Evolutionary conservation across 1,284 basidiomycete species (phyloP), one percentile per base, ranked within the genome.

Genomic region (Puccinia brachypodii): DNA sequence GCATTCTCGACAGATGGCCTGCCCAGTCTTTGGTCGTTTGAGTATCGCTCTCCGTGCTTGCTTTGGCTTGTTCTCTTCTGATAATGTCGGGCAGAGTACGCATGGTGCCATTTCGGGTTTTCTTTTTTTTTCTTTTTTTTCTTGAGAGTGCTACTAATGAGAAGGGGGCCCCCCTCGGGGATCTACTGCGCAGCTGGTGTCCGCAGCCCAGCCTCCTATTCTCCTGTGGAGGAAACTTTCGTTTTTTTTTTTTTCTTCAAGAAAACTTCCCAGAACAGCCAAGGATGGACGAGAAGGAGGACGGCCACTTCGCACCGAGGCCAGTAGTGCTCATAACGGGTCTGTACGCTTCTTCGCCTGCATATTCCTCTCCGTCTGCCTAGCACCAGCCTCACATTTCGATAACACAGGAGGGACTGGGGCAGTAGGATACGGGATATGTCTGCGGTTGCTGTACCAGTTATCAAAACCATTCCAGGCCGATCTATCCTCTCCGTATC

Each of bases 1-100:
- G 82, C 85, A 86, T 58, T 82, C 81, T 44, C 84, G 83, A 89
- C 96, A 99, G 84, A 98, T 95, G 86, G 95, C 93, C 86, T 98
- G 96, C 0, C 95, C 95, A 0, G 96, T 99, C 87, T 99, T 99
- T 13, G 96, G 96, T 28, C 96, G 89, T 85, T 94, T 96, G 56
- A 99, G 88, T 83, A 98, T 95, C 0, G 96, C 94, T 76, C 92
- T 58, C 25, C 78, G 53, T 60, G 78, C 56, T 40, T 1, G 3
- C n/a, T 33, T 53, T 2, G 69, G 69, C 40, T 28, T 60, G 22
- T 58, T 9, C 13, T 50, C 19, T 6, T 16, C 4, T 44, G 53
- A n/a, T 19, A 62, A 28, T 3, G 25, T 81, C 42, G 31, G 13
- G 60, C 78, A 81, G 58, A 81, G 71, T 47, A 44, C 42, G 31